A percentile compares a stretch with the other conserved stretches of the same genome.
These are phyloP conservation scores for Pseudotsuga menziesii DNA, from an alignment of 75 land plant genomes.

Conservation along the genomic window DNA sequence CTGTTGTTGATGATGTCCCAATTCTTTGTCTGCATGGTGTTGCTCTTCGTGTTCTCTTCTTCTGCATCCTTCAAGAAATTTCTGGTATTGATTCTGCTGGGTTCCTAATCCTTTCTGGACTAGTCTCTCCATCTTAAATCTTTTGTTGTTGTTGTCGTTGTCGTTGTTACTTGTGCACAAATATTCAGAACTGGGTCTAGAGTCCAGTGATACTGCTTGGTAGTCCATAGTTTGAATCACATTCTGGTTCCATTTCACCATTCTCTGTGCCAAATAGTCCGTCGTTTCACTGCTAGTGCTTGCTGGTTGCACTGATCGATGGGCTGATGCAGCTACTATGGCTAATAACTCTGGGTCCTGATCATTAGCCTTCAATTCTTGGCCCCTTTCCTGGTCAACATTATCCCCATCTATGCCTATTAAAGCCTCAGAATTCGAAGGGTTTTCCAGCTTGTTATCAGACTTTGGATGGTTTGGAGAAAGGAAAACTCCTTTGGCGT, in stretches of 20 bases:
- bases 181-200: neutral
- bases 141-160: neutral
- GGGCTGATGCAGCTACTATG: neutral
- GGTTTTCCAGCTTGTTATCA: neutral
- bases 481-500: conserved; percentile 9
- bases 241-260: neutral
- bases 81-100: neutral
- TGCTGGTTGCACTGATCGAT: neutral
- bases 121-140: neutral
- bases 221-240: neutral
- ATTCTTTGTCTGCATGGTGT: neutral
- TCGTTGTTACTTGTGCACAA: neutral
- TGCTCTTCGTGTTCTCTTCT: neutral
- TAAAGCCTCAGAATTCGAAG: conserved; percentile 1
- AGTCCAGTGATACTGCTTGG: conserved; percentile 1
- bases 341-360: neutral
- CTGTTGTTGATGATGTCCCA: neutral
- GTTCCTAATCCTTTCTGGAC: neutral
- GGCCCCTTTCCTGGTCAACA: neutral
- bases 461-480: neutral
- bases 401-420: neutral
- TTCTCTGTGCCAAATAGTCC: neutral
- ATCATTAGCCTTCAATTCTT: neutral
- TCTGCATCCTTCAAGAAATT: neutral
- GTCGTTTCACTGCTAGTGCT: neutral